Base-by-base conservation (phyloP, 768 basidiomycete genomes). In the Panaeolus cyanescens region DNA sequence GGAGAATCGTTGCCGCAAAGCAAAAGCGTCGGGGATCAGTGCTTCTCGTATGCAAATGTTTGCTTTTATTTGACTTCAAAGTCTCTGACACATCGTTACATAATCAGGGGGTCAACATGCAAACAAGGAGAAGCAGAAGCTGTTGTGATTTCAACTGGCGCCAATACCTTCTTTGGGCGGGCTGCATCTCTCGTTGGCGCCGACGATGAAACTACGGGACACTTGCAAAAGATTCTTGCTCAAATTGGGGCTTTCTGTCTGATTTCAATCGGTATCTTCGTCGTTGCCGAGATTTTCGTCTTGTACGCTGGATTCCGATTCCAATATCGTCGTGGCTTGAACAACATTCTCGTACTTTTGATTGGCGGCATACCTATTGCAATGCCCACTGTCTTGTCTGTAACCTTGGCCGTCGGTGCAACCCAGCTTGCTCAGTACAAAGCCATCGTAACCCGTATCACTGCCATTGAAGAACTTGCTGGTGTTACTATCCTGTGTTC, bases 291-390 rank as follows among this genome's bases (percentile, higher is more conserved):
- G 76, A 96, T 99, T 65, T 81, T 97, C 74, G 88, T 93, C 64
- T 85, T 99, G 62, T 99, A 98, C 77, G 90, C 95, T 56, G 91
- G 88, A 40, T 98, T 95, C 91, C 83, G 80, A 59, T 97, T 92
- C 83, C 76, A 70, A 58, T 98, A 99, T 81, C 93, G 96, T 69
- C 90, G 90, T 63, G 96, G 96, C 80, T 89, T 98, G 67, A 88
- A 99, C 85, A 92, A 95, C 83, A 95, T 98, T 78, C 87, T 99
- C 30, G 96, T 98, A 66, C 92, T 99, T 75, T 85, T 99, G 85
- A 99, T 99, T 77, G 96, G 96, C 82, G 96, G 96, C 82, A 99
- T 99, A 72, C 96, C 96, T 70, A 99, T 98, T 77, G 96, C 96
- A 72, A 99, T 99, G 96, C 96, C 96, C 67, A 99, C 96, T 62